Evolutionary conservation across 345 rosid species (phyloP), one percentile per base, ranked within the genome.

Genomic region (Camelina laxa): DNA sequence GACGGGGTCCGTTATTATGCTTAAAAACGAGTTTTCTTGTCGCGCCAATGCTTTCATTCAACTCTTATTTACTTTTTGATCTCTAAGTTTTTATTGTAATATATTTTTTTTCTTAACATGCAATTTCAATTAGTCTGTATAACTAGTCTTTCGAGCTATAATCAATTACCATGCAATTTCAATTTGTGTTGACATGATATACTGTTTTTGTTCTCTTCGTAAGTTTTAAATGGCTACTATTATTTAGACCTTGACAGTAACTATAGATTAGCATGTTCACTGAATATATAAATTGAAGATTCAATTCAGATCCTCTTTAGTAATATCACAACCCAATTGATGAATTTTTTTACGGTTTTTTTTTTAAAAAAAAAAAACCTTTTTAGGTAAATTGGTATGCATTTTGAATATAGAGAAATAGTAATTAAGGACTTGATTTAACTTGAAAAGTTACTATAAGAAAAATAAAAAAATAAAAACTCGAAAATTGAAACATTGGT

Each of bases 1-100:
- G 82, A 69, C 36, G 62, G 66, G 42, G 59, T 63, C 83, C 82
- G 81, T 72, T 54, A 24, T 67, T 53, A 24, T 67, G 82, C 78
- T 76, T 72, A 70, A 70, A 74, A 56, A 51, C 15, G 65, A 67
- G 54, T 42, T 68, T 62, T 55, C 59, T 69, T 70, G 75, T 76
- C 71, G 59, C 58, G 67, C 75, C 51, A 55, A 55, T 75, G 12
- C 20, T 54, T 36, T 35, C 35, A 4, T 33, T 33, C 36, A 33
- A 33, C 36, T 33, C 6, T 31, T 6, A 6, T 31, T 27, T 31
- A 31, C 6, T 31, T 31, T 6, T 5, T 31, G 6, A 31, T 31
- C 30, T 27, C 5, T 27, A 27, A 27, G 30, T 4, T 27, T 27
- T 27, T 27, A 27, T 27, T 31, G 35, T 31, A 7, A 7, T 31